Conservation (phyloP, 257 asterid genomes). For the Craterostigma plantagineum region DNA sequence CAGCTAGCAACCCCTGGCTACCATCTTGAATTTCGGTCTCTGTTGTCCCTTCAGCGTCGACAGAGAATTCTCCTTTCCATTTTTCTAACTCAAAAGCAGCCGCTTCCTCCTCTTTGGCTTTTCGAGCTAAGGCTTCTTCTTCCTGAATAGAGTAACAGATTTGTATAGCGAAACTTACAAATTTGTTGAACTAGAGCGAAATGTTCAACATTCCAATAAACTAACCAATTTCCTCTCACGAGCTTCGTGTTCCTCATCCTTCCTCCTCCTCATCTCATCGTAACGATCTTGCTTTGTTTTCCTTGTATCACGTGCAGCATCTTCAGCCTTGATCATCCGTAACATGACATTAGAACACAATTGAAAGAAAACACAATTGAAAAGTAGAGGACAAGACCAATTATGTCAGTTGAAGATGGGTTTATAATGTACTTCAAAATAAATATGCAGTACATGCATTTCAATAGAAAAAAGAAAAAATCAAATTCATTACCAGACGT, state of each 20-base stretch:
- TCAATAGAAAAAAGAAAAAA: neutral
- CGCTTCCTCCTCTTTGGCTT: slow-evolving; percentile 88
- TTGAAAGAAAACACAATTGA: neutral
- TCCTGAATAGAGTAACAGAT: slow-evolving; percentile 30
- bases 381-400: too few relatives aligned
- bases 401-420: neutral
- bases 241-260: slow-evolving; percentile 98
- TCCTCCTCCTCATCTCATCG: slow-evolving; percentile 85
- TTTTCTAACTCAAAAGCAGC: slow-evolving; percentile 84
- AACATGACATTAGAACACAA: slow-evolving; percentile 2
- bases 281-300: slow-evolving; percentile 70
- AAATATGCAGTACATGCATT: neutral
- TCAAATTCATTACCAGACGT: slow-evolving; percentile 36
- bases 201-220: slow-evolving; percentile 3
- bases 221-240: slow-evolving; percentile 69
- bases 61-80: slow-evolving; percentile 89
- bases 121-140: slow-evolving; percentile 80
- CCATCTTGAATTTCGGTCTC: slow-evolving; percentile 79
- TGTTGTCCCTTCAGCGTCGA: slow-evolving; percentile 94
- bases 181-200: neutral
- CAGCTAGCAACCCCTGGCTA: slow-evolving; percentile 61
- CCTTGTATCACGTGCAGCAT: slow-evolving; percentile 58
- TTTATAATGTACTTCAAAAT: neutral
- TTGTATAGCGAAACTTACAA: neutral
- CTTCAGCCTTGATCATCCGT: slow-evolving; percentile 55